phyloP scores from a whole-genome alignment of 108 stramenopile species.

The Cylindrotheca closterium region DNA sequence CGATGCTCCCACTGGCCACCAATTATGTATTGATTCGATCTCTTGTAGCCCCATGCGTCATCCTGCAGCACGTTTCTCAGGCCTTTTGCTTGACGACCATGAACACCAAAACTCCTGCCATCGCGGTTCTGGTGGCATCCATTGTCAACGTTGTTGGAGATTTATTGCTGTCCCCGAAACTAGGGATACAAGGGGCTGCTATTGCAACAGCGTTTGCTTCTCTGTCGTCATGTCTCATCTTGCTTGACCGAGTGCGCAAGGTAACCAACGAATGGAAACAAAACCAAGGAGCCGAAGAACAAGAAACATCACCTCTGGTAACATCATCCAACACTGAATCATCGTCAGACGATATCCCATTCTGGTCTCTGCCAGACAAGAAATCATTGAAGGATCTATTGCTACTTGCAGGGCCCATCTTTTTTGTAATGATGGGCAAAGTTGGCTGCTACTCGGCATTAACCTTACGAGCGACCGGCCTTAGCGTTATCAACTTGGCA shows the following conservation, averaged over 20 bases:
- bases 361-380: constrained; percentile 61
- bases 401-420: constrained; percentile 80
- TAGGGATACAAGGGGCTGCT: constrained; percentile 71
- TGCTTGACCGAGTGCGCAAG: constrained; percentile 49
- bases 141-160: constrained; percentile 79
- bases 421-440: constrained; percentile 77
- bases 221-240: constrained; percentile 42
- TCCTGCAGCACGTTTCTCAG: constrained; percentile 77
- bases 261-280: constrained; percentile 54
- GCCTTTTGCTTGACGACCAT: constrained; percentile 69
- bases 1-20: constrained; percentile 51
- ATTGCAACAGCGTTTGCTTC: constrained; percentile 69
- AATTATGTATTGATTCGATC: constrained; percentile 73
- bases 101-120: constrained; percentile 79
- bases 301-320: not conserved
- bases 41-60: constrained; percentile 56
- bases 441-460: constrained; percentile 76
- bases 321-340: not conserved
- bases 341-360: constrained; percentile 29
- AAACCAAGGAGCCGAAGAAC: constrained; percentile 20
- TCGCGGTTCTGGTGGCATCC: constrained; percentile 72
- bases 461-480: constrained; percentile 69
- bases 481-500: constrained; percentile 78
- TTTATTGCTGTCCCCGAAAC: constrained; percentile 51
- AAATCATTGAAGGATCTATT: constrained; percentile 54